Conservation (phyloP, 1,139 yeast genomes). For the Suzukiozyma palmioleophila region DNA sequence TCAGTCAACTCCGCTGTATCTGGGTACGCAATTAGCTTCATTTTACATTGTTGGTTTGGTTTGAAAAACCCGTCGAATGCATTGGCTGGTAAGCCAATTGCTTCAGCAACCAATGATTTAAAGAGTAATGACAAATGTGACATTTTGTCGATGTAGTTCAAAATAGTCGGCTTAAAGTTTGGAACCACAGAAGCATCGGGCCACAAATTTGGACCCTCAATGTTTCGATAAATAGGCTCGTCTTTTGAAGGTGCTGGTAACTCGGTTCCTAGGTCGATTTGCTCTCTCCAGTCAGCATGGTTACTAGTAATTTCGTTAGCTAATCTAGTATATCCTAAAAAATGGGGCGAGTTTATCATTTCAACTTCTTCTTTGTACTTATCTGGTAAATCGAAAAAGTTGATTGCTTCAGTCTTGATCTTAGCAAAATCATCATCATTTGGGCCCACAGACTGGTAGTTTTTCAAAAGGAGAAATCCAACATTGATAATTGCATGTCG, state of each 20-base stretch:
- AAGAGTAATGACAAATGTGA: conserved; percentile 39
- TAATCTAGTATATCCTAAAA: conserved; percentile 60
- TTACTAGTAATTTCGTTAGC: conserved; percentile 66
- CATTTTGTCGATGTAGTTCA: conserved; percentile 45
- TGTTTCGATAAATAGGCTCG: conserved; percentile 50
- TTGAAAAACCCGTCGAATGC: conserved; percentile 49
- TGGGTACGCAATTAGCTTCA: conserved; percentile 54
- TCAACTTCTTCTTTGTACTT: conserved; percentile 49
- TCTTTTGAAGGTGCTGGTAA: conserved; percentile 42
- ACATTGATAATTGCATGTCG: conserved; percentile 55
- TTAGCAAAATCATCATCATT: conserved; percentile 29
- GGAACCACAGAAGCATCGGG: conserved; percentile 49
- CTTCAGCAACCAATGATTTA: conserved; percentile 47
- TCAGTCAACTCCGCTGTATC: conserved; percentile 24
- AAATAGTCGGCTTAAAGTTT: conserved; percentile 42
- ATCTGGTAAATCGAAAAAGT: conserved; percentile 52
- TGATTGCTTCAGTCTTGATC: conserved; percentile 39
- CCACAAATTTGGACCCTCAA: conserved; percentile 67
- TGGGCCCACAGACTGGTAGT: conserved; percentile 38
- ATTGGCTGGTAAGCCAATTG: conserved; percentile 44
- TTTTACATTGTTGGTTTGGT: conserved; percentile 48
- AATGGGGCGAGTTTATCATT: conserved; percentile 62
- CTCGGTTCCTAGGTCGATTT: conserved; percentile 64
- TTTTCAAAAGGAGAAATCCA: conserved; percentile 54
- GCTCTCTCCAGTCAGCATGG: conserved; percentile 62